Base-by-base conservation (phyloP, 805 yeast genomes). In the Yarrowia hollandica region DNA sequence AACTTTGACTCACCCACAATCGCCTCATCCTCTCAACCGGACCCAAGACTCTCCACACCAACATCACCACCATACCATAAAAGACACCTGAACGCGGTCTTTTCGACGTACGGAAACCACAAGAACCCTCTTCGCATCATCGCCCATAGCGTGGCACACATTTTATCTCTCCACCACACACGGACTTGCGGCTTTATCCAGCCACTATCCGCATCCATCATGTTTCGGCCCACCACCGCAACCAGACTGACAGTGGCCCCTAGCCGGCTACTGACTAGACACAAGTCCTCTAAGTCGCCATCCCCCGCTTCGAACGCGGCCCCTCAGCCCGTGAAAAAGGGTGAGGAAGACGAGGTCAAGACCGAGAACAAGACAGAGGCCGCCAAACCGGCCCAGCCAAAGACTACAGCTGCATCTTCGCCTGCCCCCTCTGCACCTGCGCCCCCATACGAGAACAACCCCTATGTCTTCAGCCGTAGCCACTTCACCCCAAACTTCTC, bases 221-320 rank as follows among this genome's bases (percentile, higher is more conserved):
- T 48, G 55, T 30, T 22, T 9, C 55, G 55, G 21, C 55, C 54
- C 6, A 14, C 28, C 30, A 30, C 55, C 39, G 39, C 31, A 15
- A 33, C 39, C 21, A 31, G 39, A 21, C 30, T 48, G 8, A 12
- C 15, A 7, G 39, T 48, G 39, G 55, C 39, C 6, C 55, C 55
- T 11, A 15, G 22, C 15, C 55, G 55, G 3, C 39, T 48, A 30
- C 10, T 31, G 15, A 11, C 26, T 15, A 31, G 55, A 48, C 35
- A 26, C 44, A 52, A 52, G 58, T 52, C 58, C 15, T 52, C 58
- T 44, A 52, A 52, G 44, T 35, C 58, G 21, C 58, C 58, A n/a
- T 35, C 58, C 4, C 28, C 58, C 10, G 44, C 44, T 11, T 37
- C 58, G 9, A 25, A 25, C 19, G 44, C 16, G 16, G 57, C 42